Base-by-base conservation (phyloP, 1,284 basidiomycete species). In the Entoloma clypeatum region DNA sequence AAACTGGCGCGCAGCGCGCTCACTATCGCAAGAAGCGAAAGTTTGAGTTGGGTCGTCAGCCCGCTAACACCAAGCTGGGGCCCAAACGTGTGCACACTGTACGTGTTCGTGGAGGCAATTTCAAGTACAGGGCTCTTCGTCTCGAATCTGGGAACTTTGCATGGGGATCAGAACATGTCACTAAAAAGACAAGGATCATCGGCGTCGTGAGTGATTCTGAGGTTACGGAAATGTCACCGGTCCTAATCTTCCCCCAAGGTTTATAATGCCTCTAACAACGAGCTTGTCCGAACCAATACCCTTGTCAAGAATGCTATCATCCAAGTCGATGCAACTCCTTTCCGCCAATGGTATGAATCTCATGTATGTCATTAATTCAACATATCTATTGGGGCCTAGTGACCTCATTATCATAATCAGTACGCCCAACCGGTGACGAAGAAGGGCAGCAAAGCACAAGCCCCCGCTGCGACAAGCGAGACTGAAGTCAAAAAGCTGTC, bases 21-120 rank as follows among this genome's bases (percentile, higher is more conserved):
- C 85, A 91, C 74, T 93, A 92, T 76, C 89, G 93, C 76, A 96
- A 96, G 80, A 96, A 95, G 86, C 83, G 92, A 86, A 95, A 95
- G 75, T 95, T 95, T 72, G 92, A 96, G 78, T 86, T 96, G 63
- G 92, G 92, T 64, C 92, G 93, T 66, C 93, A 96, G 68, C 74
- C 93, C 45, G 94, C 93, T 52, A 92, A 75, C 80, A 97, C 93
- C 65, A 96, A 90, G 77, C 82, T 97, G 54, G 91, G 92, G 44
- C 62, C 84, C 48, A 97, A 96, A 77, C 88, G 93, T 51, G 74
- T 97, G 59, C 93, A 95, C 75, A 78, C 81, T 39, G 92, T 97
- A 51, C 90, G 93, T 62, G 85, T 86, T 38, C 89, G 94, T 61
- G 93, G 93, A 56, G 93, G 93, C 43, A 96, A 92, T 77, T 53